Evolutionary conservation across 2,329 filamentous ascomycete species (phyloP).

Genomic region (Alternaria triticina): DNA sequence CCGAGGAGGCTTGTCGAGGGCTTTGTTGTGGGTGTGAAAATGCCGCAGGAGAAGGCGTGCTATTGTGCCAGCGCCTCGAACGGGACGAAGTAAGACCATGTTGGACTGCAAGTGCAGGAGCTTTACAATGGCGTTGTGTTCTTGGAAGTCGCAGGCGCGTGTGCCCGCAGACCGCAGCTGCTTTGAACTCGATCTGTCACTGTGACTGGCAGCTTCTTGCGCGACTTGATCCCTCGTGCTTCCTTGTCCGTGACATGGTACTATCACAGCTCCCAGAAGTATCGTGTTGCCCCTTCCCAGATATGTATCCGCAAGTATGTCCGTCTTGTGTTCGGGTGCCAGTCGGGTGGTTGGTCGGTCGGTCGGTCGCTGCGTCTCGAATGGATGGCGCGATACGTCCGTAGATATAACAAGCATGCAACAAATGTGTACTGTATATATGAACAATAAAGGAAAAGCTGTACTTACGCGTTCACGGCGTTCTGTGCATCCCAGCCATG

Average conservation of each 20-base stretch:
- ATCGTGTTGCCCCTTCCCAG: not conserved
- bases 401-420: not conserved
- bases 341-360: slow-evolving; percentile 1
- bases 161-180: not conserved
- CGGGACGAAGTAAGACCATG: not conserved
- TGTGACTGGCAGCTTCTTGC: not conserved
- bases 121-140: not conserved
- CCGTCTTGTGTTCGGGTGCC: not conserved
- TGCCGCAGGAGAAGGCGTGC: not conserved
- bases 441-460: slow-evolving; percentile 3
- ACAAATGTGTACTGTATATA: not conserved
- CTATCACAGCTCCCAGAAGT: not conserved
- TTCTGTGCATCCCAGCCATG: slow-evolving; percentile 53
- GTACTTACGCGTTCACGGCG: slow-evolving; percentile 57
- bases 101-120: not conserved
- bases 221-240: not conserved
- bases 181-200: not conserved
- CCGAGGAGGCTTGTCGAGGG: slow-evolving; percentile 4
- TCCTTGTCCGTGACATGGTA: not conserved
- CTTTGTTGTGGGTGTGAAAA: slow-evolving; percentile 3
- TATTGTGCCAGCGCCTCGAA: not conserved
- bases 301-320: not conserved
- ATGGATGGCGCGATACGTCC: not conserved
- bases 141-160: not conserved
- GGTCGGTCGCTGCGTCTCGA: not conserved